Percentiles rank a stretch among this genome's conserved stretches.
phyloP scores from a whole-genome alignment of 192 early-diverging fungal species.

The Rhizophagus clarus region DNA sequence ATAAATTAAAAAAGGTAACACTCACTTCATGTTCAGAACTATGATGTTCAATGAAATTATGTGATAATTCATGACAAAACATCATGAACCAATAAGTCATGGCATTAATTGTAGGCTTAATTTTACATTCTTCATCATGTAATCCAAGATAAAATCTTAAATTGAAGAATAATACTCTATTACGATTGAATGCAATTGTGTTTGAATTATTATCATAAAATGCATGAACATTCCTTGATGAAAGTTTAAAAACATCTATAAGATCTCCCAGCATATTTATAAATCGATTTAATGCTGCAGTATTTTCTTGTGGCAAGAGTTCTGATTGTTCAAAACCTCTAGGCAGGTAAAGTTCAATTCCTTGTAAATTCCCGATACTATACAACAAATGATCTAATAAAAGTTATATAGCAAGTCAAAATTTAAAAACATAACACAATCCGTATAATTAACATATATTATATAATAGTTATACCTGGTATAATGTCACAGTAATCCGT shows the following conservation, averaged over 20 bases:
- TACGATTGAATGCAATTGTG: conserved; percentile 82
- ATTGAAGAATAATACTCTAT: conserved; percentile 81
- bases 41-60: conserved; percentile 71
- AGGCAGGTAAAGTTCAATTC: conserved; percentile 41
- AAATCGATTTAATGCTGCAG: conserved; percentile 42
- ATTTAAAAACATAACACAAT: no score
- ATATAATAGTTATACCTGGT: no score
- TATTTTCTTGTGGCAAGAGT: conserved; percentile 4
- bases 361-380: conserved; percentile 6
- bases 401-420: no score
- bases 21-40: conserved; percentile 70
- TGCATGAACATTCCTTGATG: conserved; percentile 60
- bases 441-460: no score
- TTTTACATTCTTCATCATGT: conserved; percentile 49
- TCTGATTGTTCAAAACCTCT: conserved; percentile 37
- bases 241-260: conserved; percentile 63
- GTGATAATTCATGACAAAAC: conserved; percentile 80
- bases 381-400: no score
- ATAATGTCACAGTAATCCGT: no score
- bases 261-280: conserved; percentile 46
- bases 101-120: conserved; percentile 34
- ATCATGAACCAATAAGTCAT: conserved; percentile 85
- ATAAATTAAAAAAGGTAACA: background rate
- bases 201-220: conserved; percentile 72
- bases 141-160: conserved; percentile 72